Percentiles rank a stretch among this genome's conserved stretches.
Conservation (phyloP, 805 yeast genomes). For the Metahyphopichia silvanorum region DNA sequence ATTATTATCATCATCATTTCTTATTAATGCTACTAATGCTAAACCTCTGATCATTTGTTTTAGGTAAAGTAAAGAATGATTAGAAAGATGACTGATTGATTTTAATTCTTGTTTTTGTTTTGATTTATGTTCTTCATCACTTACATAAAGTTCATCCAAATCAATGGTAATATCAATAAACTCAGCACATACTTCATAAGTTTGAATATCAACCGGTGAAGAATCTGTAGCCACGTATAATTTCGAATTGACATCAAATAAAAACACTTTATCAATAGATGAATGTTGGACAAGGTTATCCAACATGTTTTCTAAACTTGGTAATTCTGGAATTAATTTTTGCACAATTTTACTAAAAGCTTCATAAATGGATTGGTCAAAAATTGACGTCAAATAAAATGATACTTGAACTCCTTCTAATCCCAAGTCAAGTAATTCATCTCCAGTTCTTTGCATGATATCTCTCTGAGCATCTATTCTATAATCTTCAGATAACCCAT, state of each 20-base stretch:
- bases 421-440: slow-evolving; percentile 85
- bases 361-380: slow-evolving; percentile 94
- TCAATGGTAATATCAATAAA: slow-evolving; percentile 94
- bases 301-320: slow-evolving; percentile 81
- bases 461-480: slow-evolving; percentile 93
- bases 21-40: slow-evolving; percentile 83
- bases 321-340: slow-evolving; percentile 83
- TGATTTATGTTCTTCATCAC: slow-evolving; percentile 10
- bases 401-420: slow-evolving; percentile 88
- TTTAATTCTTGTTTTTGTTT: slow-evolving; percentile 38
- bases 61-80: slow-evolving; percentile 79
- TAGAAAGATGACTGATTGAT: slow-evolving; percentile 73
- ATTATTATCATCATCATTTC: slow-evolving; percentile 52
- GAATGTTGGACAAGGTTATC: slow-evolving; percentile 87
- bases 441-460: slow-evolving; percentile 93
- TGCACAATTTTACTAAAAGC: slow-evolving; percentile 93
- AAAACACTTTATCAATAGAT: slow-evolving; percentile 86
- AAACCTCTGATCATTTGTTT: slow-evolving; percentile 91
- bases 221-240: slow-evolving; percentile 96
- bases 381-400: slow-evolving; percentile 88
- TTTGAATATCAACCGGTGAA: slow-evolving; percentile 90
- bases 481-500: slow-evolving; percentile 91
- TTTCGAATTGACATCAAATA: slow-evolving; percentile 89
- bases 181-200: slow-evolving; percentile 96
- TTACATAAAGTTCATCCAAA: slow-evolving; percentile 64